These are phyloP conservation scores for Gypsophila paniculata DNA, from an alignment of 179 eudicot genomes.

Conservation along the genomic window DNA sequence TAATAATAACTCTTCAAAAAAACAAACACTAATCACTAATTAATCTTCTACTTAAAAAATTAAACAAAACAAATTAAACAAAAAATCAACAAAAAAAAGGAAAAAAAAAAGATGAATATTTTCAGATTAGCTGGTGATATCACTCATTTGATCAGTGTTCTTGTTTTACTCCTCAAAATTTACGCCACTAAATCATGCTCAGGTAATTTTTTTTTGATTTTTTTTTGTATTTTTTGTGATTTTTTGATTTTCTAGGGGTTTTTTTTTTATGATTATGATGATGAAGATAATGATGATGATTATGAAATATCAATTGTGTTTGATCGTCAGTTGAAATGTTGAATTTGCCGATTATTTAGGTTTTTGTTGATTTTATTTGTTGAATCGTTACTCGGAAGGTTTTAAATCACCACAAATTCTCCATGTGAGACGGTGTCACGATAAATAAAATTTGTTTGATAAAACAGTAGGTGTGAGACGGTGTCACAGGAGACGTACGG, in stretches of 20 bases:
- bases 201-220: slow-evolving; percentile 28
- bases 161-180: slow-evolving; percentile 73
- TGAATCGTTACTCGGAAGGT: neutral
- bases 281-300: too few relatives aligned
- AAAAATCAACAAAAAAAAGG: neutral
- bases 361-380: too few relatives aligned
- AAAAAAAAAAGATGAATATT: slow-evolving; percentile 45
- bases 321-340: neutral
- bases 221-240: neutral
- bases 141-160: slow-evolving; percentile 65
- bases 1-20: too few relatives aligned
- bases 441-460: too few relatives aligned
- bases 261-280: too few relatives aligned
- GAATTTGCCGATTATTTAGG: too few relatives aligned
- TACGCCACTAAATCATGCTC: slow-evolving; percentile 82
- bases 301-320: neutral
- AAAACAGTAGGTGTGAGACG: too few relatives aligned
- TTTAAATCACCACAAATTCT: too few relatives aligned
- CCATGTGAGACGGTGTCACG: too few relatives aligned
- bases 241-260: too few relatives aligned
- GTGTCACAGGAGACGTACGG: too few relatives aligned
- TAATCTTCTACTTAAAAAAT: too few relatives aligned
- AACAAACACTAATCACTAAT: neutral
- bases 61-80: neutral
- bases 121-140: slow-evolving; percentile 75